Conservation (phyloP, 2,329 filamentous ascomycete species). For the Aureobasidium namibiae region DNA sequence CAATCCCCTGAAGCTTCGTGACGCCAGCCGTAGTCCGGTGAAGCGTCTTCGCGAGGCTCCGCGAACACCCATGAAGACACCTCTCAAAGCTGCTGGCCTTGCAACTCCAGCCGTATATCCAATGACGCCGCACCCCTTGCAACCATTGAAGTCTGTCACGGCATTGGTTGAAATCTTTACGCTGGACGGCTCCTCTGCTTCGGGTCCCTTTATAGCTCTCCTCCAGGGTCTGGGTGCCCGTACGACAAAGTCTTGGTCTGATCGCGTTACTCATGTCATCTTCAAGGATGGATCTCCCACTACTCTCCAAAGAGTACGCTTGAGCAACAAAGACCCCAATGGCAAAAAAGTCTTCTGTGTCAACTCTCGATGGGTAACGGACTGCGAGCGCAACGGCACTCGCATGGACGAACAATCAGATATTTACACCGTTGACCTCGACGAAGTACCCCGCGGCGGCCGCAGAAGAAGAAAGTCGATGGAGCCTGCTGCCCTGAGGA, state of each 20-base stretch:
- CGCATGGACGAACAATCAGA: conserved; percentile 26
- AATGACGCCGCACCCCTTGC: conserved; percentile 29
- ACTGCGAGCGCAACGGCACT: conserved; percentile 25
- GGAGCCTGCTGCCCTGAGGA: conserved; percentile 26
- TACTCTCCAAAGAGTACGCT: conserved; percentile 25
- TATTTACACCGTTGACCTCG: conserved; percentile 26
- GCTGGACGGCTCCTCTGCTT: conserved; percentile 27
- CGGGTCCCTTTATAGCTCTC: conserved; percentile 25
- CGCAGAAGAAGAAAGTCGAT: conserved; percentile 28
- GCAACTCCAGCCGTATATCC: conserved; percentile 22
- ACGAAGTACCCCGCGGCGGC: conserved; percentile 23
- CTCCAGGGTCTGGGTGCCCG: conserved; percentile 28
- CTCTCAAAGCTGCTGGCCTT: conserved; percentile 22
- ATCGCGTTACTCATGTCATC: conserved; percentile 29
- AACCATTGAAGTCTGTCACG: conserved; percentile 25
- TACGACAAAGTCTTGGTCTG: conserved; percentile 28
- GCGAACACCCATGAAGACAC: conserved; percentile 18
- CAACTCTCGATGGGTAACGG: conserved; percentile 30
- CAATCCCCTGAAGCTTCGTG: background rate
- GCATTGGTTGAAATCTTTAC: conserved; percentile 30
- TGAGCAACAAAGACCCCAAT: conserved; percentile 25
- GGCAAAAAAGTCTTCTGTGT: conserved; percentile 26
- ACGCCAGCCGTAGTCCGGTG: conserved; percentile 17
- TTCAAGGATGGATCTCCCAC: conserved; percentile 31
- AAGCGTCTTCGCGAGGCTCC: conserved; percentile 18